Percentiles rank a stretch among this genome's conserved stretches.
These are phyloP conservation scores for Malassezia furfur DNA, from an alignment of 1,284 basidiomycete species.

Conservation along the genomic window DNA sequence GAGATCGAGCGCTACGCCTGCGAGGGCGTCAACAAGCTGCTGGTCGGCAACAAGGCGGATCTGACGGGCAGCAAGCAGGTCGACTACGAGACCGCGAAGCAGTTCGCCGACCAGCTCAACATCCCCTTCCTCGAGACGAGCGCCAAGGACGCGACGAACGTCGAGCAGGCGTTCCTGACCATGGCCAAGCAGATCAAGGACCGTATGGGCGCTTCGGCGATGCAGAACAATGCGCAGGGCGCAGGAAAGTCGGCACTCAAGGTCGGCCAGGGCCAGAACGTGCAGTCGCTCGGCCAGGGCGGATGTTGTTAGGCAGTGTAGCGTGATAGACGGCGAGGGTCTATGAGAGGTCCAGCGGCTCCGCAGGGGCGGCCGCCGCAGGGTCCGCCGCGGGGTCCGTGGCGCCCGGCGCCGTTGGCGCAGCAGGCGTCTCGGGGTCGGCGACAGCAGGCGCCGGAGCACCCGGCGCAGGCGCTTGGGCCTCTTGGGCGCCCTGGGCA, in stretches of 20 bases:
- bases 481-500: background rate
- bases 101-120: slow-evolving; percentile 46
- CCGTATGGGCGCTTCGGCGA: slow-evolving; percentile 44
- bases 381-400: background rate
- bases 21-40: slow-evolving; percentile 94
- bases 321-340: background rate
- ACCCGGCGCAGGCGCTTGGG: too few species aligned
- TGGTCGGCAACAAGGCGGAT: slow-evolving; percentile 97
- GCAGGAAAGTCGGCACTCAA: slow-evolving; percentile 43
- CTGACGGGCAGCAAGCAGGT: slow-evolving; percentile 97
- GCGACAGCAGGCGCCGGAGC: background rate
- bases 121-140: slow-evolving; percentile 51
- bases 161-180: slow-evolving; percentile 52
- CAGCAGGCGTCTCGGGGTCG: background rate
- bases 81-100: slow-evolving; percentile 93
- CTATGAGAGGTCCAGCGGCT: background rate
- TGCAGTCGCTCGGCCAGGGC: slow-evolving; percentile 31
- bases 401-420: background rate
- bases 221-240: slow-evolving; percentile 35
- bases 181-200: slow-evolving; percentile 51
- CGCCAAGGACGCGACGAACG: slow-evolving; percentile 51
- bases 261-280: slow-evolving; percentile 45
- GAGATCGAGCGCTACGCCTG: slow-evolving; percentile 99
- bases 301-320: slow-evolving; percentile 35
- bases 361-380: too few species aligned